These are phyloP conservation scores for Lunularia cruciata DNA, from an alignment of 225 moss, liverwort and hornwort genomes.

Conservation along the genomic window DNA sequence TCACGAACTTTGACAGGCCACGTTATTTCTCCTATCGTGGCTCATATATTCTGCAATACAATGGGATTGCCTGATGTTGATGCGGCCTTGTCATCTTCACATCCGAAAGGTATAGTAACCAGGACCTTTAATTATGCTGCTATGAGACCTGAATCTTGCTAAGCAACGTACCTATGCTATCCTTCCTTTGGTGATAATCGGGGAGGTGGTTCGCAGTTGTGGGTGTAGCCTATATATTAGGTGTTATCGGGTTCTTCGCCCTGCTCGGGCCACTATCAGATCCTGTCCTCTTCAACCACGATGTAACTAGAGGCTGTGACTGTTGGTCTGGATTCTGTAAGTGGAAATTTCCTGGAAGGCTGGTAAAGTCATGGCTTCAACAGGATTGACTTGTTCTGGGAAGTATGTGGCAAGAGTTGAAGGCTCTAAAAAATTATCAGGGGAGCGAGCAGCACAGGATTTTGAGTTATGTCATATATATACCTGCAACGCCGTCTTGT, in stretches of 20 bases:
- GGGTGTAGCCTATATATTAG: conserved; percentile 57
- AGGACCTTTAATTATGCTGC: too few species aligned
- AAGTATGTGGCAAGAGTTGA: too few species aligned
- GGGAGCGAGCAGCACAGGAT: too few species aligned
- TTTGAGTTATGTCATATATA: too few species aligned
- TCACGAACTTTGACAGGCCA: conserved; percentile 67
- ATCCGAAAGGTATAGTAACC: conserved; percentile 54
- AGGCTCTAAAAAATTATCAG: too few species aligned
- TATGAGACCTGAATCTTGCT: too few species aligned
- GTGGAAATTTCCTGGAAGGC: conserved; percentile 21
- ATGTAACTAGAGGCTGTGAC: conserved; percentile 29
- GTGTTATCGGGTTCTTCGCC: conserved; percentile 57
- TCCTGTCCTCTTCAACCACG: conserved; percentile 57
- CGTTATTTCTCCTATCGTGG: conserved; percentile 76
- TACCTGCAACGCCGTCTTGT: too few species aligned
- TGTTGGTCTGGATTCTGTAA: conserved; percentile 79
- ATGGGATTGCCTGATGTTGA: conserved; percentile 84
- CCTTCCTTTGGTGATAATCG: too few species aligned
- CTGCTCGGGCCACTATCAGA: conserved; percentile 63
- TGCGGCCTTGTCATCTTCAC: conserved; percentile 49
- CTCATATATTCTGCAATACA: conserved; percentile 89
- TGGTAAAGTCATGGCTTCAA: neutral
- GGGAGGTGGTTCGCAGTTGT: conserved; percentile 72
- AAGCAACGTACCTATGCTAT: too few species aligned
- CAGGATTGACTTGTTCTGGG: too few species aligned